Conservation (phyloP, 441 rosid species). For the Euphorbia schlechtendalii region DNA sequence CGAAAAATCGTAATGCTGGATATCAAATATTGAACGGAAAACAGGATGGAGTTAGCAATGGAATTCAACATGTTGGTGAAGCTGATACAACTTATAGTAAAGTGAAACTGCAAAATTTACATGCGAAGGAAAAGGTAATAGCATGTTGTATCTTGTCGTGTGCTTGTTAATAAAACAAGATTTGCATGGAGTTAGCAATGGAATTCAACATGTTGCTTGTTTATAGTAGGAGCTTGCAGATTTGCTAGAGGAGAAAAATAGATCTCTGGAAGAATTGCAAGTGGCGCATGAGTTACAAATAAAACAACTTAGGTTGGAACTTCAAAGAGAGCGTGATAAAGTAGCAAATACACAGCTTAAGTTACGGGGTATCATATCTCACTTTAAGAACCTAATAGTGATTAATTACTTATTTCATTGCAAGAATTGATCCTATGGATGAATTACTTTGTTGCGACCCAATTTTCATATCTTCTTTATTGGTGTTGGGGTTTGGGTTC, state of each 20-base stretch:
- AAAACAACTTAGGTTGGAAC: conserved; percentile 46
- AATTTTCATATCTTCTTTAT: conserved; percentile 13
- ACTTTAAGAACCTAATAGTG: conserved; percentile 15
- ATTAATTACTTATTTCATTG: background rate
- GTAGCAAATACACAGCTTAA: conserved; percentile 38
- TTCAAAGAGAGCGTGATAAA: conserved; percentile 51
- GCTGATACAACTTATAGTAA: too few species aligned
- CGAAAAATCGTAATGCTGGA: conserved; percentile 40
- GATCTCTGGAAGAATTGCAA: conserved; percentile 49
- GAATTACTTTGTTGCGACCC: conserved; percentile 7
- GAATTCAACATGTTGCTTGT: too few species aligned
- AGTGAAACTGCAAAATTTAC: too few species aligned
- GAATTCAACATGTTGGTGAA: conserved; percentile 22
- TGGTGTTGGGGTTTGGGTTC: background rate
- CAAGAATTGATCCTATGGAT: background rate
- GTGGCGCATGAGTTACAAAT: conserved; percentile 43
- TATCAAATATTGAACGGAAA: conserved; percentile 59
- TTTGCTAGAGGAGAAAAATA: conserved; percentile 74
- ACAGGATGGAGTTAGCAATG: conserved; percentile 47
- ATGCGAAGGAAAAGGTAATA: conserved; percentile 68
- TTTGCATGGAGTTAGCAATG: too few species aligned
- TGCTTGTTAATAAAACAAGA: too few species aligned
- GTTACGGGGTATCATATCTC: conserved; percentile 49
- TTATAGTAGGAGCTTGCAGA: conserved; percentile 99
- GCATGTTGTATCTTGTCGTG: conserved; percentile 11